phyloP scores from a whole-genome alignment of 129 eudicot species.

The carrot (Daucus carota) region DNA sequence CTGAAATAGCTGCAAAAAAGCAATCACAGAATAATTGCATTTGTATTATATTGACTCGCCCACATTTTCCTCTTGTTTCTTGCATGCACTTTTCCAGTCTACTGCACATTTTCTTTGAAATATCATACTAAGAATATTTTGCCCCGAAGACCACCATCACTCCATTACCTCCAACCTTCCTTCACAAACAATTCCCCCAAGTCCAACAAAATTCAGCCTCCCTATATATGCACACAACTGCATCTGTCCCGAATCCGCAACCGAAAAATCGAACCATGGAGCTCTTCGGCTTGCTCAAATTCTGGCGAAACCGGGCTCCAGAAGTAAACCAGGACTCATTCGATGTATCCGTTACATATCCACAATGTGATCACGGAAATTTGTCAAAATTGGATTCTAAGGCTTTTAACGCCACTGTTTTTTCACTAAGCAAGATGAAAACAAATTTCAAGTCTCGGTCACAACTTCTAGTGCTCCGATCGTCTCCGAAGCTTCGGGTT shows the following conservation, averaged over 20 bases:
- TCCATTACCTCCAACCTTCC: not conserved
- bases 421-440: not conserved
- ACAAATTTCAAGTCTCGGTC: slow-evolving; percentile 1
- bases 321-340: slow-evolving; percentile 33
- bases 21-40: not conserved
- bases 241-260: not conserved
- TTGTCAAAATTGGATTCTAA: not conserved
- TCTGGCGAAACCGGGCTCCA: slow-evolving; percentile 13
- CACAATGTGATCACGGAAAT: not conserved
- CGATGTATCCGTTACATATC: slow-evolving; percentile 22
- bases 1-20: not conserved
- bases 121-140: not conserved
- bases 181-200: not conserved
- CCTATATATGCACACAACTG: not conserved
- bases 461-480: slow-evolving; percentile 16
- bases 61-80: not conserved
- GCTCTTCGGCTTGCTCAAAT: not conserved
- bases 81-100: not conserved
- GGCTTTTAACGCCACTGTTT: slow-evolving; percentile 9
- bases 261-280: not conserved
- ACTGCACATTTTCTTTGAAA: not conserved
- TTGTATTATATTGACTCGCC: not conserved
- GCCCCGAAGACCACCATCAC: not conserved
- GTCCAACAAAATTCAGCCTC: not conserved
- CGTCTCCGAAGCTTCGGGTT: slow-evolving; percentile 21